These are phyloP conservation scores for Apophysomyces variabilis DNA, from an alignment of 371 early-diverging fungal genomes.

Conservation along the genomic window DNA sequence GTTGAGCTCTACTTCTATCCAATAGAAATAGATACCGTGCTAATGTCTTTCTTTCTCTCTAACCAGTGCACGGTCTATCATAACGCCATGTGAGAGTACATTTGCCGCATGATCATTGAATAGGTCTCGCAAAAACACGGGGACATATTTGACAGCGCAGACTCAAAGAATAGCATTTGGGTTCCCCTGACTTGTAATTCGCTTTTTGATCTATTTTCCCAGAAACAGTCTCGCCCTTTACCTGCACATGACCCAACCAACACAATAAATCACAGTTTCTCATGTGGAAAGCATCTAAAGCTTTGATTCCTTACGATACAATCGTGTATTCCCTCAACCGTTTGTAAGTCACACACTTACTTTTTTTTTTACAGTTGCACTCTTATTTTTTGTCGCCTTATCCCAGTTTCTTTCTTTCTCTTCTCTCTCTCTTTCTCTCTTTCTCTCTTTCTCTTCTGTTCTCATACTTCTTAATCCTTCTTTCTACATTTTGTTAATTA, in stretches of 20 bases:
- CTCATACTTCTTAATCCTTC: background rate
- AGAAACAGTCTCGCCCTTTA: constrained; percentile 8
- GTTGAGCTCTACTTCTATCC: constrained; percentile 1
- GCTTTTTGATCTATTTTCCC: background rate
- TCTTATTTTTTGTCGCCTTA: constrained; percentile 11
- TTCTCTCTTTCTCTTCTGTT: background rate
- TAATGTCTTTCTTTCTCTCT: background rate
- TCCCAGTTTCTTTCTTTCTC: background rate
- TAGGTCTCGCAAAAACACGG: constrained; percentile 11
- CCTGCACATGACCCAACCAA: background rate
- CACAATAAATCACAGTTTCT: background rate
- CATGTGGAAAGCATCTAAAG: constrained; percentile 1
- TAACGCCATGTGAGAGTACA: constrained; percentile 3
- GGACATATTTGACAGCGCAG: constrained; percentile 8
- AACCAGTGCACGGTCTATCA: constrained; percentile 4
- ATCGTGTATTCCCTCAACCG: background rate
- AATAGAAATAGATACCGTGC: constrained; percentile 6
- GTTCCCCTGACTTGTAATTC: constrained; percentile 7
- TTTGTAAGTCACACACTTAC: constrained; percentile 8
- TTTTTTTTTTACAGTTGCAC: background rate
- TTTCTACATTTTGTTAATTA: background rate
- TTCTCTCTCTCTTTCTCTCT: background rate
- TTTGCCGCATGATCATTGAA: background rate
- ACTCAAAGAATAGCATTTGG: background rate
- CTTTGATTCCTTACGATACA: background rate